Evolutionary conservation across 306 rosid species (phyloP).

Genomic region (Pachyrhizus erosus): DNA sequence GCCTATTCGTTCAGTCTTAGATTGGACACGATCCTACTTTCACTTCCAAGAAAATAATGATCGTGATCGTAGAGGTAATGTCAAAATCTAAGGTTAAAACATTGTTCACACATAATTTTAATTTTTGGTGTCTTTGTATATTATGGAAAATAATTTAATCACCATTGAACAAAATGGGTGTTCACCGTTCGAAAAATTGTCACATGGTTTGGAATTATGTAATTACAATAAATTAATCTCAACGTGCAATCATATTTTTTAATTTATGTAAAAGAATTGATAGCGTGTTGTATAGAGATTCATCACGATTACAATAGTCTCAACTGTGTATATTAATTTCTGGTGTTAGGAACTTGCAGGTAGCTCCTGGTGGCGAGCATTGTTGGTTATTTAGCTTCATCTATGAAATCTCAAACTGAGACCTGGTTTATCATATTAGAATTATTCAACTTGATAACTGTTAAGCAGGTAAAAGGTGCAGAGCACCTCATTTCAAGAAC

Average conservation of each 20-base stretch:
- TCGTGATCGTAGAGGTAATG: slow-evolving; percentile 41
- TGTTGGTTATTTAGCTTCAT: slow-evolving; percentile 42
- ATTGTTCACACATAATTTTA: background rate
- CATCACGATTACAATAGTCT: too few species aligned
- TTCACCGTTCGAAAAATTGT: background rate
- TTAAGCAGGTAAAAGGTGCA: slow-evolving; percentile 28
- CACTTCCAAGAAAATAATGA: slow-evolving; percentile 13
- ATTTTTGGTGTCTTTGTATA: background rate
- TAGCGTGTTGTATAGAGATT: too few species aligned
- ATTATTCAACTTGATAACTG: background rate
- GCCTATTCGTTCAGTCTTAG: slow-evolving; percentile 52
- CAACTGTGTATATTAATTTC: too few species aligned
- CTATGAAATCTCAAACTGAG: background rate
- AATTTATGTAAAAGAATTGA: background rate
- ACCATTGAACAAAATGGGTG: background rate
- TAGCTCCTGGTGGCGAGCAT: slow-evolving; percentile 60
- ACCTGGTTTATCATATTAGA: slow-evolving; percentile 4
- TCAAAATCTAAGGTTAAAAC: background rate
- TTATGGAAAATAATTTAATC: background rate
- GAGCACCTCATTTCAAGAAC: slow-evolving; percentile 5
- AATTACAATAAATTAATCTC: too few species aligned
- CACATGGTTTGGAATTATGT: background rate
- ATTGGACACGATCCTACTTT: slow-evolving; percentile 52
- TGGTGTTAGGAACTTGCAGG: slow-evolving; percentile 49
- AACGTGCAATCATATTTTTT: background rate